Evolutionary conservation across 352 stramenopile species (phyloP).

Genomic region (Phytopythium vexans): DNA sequence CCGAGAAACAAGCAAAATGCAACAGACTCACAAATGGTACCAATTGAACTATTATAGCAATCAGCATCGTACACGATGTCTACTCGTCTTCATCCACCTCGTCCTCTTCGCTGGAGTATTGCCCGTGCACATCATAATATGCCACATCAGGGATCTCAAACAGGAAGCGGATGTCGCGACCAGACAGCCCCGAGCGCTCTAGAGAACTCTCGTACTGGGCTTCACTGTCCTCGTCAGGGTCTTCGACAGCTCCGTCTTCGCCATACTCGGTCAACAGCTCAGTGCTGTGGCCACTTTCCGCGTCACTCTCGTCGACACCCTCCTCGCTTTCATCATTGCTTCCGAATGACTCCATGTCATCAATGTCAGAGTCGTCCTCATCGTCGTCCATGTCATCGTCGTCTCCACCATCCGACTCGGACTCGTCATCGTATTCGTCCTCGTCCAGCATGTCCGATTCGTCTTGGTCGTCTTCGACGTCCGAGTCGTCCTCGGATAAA

Average conservation of each 20-base stretch:
- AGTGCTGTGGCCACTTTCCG: slow-evolving; percentile 9
- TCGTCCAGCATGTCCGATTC: slow-evolving; percentile 72
- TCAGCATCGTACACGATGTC: background rate
- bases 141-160: slow-evolving; percentile 66
- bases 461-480: slow-evolving; percentile 73
- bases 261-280: slow-evolving; percentile 18
- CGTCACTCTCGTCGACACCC: slow-evolving; percentile 20
- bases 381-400: slow-evolving; percentile 51
- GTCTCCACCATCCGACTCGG: slow-evolving; percentile 35
- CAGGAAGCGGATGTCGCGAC: slow-evolving; percentile 61
- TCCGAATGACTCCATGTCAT: slow-evolving; percentile 25
- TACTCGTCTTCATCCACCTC: slow-evolving; percentile 51
- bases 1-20: no score
- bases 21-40: no score
- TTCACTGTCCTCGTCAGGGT: slow-evolving; percentile 27
- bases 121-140: slow-evolving; percentile 69
- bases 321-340: slow-evolving; percentile 29
- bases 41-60: background rate
- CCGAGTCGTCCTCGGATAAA: slow-evolving; percentile 84
- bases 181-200: slow-evolving; percentile 31
- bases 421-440: slow-evolving; percentile 79
- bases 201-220: slow-evolving; percentile 14
- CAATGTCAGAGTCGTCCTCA: slow-evolving; percentile 44
- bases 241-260: slow-evolving; percentile 31
- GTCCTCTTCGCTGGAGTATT: slow-evolving; percentile 79